Evolutionary conservation across 2,329 filamentous ascomycete genomes (phyloP).

Genomic region (Myriosclerotinia curreyana): DNA sequence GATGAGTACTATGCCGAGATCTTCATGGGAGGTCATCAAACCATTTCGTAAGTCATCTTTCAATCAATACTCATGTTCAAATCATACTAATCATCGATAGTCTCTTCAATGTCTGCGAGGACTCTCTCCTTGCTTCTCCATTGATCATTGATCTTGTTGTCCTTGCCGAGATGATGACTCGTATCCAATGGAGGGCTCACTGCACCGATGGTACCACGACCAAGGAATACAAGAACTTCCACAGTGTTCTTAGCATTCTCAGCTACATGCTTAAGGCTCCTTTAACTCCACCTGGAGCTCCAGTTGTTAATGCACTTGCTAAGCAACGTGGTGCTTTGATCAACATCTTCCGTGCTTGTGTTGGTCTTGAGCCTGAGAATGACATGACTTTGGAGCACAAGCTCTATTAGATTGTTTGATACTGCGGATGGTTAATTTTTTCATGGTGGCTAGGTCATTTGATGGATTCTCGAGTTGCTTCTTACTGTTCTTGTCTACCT

Average conservation of each 20-base stretch:
- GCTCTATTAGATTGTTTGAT: conserved; percentile 62
- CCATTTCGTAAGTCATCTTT: conserved; percentile 64
- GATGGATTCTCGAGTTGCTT: conserved; percentile 11
- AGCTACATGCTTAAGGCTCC: conserved; percentile 99
- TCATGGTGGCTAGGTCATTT: conserved; percentile 10
- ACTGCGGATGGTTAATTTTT: not conserved
- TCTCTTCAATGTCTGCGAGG: conserved; percentile 98
- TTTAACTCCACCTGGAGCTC: conserved; percentile 87
- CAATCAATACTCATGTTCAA: conserved; percentile 22
- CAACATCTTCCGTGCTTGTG: conserved; percentile 98
- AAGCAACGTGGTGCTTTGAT: conserved; percentile 94
- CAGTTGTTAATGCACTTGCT: conserved; percentile 89
- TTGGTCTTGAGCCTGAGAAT: conserved; percentile 93
- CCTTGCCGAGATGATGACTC: conserved; percentile 96
- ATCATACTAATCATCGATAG: conserved; percentile 44
- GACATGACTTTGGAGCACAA: conserved; percentile 99
- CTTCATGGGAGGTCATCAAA: conserved; percentile 98
- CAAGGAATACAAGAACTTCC: conserved; percentile 84
- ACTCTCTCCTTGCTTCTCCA: conserved; percentile 91
- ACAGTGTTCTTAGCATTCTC: conserved; percentile 92
- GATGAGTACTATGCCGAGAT: conserved; percentile 99
- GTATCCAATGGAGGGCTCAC: conserved; percentile 82
- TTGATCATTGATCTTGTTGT: conserved; percentile 96
- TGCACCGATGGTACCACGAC: conserved; percentile 50
- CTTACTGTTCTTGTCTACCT: conserved; percentile 28